Evolutionary conservation across 495 filamentous ascomycete genomes (phyloP), one percentile per base, ranked within the genome.

Genomic region (Hypoxylon fuscum): DNA sequence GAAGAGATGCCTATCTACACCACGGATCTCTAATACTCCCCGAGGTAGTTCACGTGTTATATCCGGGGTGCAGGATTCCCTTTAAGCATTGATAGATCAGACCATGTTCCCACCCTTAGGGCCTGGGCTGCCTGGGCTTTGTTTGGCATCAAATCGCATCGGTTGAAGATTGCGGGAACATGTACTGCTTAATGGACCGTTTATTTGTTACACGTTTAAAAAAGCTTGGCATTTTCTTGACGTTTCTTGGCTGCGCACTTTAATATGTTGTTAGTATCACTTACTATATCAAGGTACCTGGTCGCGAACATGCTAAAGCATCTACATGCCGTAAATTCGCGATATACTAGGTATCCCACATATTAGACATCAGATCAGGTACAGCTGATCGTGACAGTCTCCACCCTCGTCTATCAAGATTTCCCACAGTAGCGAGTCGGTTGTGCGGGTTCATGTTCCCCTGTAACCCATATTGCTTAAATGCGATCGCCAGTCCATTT

Each of bases 191-290:
- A 8, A 27, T 8, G 25, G 25, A 44, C 52, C 52, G 59, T 59
- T 60, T 60, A 45, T 40, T 56, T 40, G 56, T 61, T 51, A 55
- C 52, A 66, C 52, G 11, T 15, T 32, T 20, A 53, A 34, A 53
- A 34, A 53, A 49, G 34, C 63, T 66, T 66, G 63, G 63, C 63
- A 11, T 61, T 61, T 43, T 61, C 63, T 66, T 66, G 63, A 66
- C 57, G 32, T 42, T 31, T 43, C 57, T 66, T 66, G 57, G 56
- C 63, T 56, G 43, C 40, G 52, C 40, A n/a, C 22, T 17, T 48
- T 21, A 21, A 17, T 21, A 9, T 9, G 11, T 5, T 20, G n/a
- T 18, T 41, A 18, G 38, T 41, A 41, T 41, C 45, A 18, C 20
- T 27, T 52, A 18, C 20, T 27, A 31, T 31, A 48, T 47, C 29